These are phyloP conservation scores for Discostella stelligeroides DNA, from an alignment of 108 stramenopile genomes.

Conservation along the genomic window DNA sequence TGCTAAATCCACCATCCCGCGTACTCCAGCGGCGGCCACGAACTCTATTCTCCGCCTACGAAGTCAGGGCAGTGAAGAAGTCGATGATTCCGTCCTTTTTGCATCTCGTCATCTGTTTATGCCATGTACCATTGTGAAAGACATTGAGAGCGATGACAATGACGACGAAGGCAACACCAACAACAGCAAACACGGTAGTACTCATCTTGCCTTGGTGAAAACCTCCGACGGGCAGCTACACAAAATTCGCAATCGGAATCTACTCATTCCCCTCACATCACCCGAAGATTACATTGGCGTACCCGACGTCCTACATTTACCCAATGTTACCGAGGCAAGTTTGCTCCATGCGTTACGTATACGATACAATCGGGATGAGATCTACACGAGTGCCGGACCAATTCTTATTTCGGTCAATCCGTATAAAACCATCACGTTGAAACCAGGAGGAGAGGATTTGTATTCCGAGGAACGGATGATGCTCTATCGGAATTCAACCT, in stretches of 20 bases:
- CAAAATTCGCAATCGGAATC: slow-evolving; percentile 66
- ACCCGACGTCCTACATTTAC: slow-evolving; percentile 81
- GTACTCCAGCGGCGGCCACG: slow-evolving; percentile 24
- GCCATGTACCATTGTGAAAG: slow-evolving; percentile 83
- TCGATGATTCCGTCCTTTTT: slow-evolving; percentile 43
- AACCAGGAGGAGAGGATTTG: slow-evolving; percentile 55
- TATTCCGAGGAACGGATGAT: slow-evolving; percentile 79
- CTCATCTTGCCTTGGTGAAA: slow-evolving; percentile 77
- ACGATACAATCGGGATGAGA: slow-evolving; percentile 85
- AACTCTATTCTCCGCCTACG: slow-evolving; percentile 29
- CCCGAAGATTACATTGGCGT: slow-evolving; percentile 81
- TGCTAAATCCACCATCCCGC: slow-evolving; percentile 8
- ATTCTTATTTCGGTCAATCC: slow-evolving; percentile 97
- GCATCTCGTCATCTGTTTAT: slow-evolving; percentile 72
- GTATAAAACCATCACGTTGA: slow-evolving; percentile 71
- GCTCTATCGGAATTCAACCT: slow-evolving; percentile 56
- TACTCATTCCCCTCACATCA: slow-evolving; percentile 56
- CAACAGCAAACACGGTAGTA: no score
- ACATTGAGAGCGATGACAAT: slow-evolving; percentile 47
- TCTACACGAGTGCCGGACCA: slow-evolving; percentile 95
- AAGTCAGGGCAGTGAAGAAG: not conserved
- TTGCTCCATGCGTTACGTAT: slow-evolving; percentile 87
- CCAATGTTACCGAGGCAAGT: slow-evolving; percentile 82
- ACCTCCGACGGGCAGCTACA: slow-evolving; percentile 83
- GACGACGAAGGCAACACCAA: slow-evolving; percentile 17